phyloP scores from a whole-genome alignment of 306 rosid genomes.

The Cicer yamashitae region DNA sequence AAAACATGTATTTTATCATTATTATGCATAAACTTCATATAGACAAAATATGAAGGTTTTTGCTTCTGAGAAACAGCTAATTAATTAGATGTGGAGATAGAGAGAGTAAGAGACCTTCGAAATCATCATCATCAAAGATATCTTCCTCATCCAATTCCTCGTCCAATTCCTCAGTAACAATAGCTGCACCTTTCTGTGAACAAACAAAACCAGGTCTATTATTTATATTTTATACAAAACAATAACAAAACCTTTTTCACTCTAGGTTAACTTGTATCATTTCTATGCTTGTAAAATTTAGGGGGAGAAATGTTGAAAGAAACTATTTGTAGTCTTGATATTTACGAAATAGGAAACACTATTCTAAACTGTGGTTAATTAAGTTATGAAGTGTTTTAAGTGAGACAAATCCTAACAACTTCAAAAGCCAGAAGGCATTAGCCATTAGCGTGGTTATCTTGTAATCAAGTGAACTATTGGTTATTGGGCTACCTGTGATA shows the following conservation, averaged over 20 bases:
- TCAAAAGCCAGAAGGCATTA: constrained; percentile 18
- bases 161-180: constrained; percentile 66
- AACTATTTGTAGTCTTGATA: background rate
- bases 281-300: constrained; percentile 16
- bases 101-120: constrained; percentile 69
- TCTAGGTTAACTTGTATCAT: constrained; percentile 14
- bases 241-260: background rate
- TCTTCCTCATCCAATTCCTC: constrained; percentile 79
- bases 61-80: background rate
- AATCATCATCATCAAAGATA: constrained; percentile 87
- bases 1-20: constrained; percentile 30
- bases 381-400: constrained; percentile 14
- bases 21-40: constrained; percentile 5
- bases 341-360: constrained; percentile 13
- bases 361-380: constrained; percentile 23
- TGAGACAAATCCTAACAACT: constrained; percentile 6
- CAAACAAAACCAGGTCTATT: constrained; percentile 12
- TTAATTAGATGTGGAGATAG: background rate
- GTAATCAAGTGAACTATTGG: constrained; percentile 7
- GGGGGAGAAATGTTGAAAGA: constrained; percentile 25
- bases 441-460: constrained; percentile 2
- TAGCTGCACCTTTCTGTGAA: constrained; percentile 74
- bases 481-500: background rate
- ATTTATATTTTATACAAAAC: background rate
- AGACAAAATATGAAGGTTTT: constrained; percentile 7